Percentiles rank a stretch among this genome's conserved stretches.
Evolutionary conservation across 257 asterid genomes (phyloP).

Genomic region (Solanum neorickii): DNA sequence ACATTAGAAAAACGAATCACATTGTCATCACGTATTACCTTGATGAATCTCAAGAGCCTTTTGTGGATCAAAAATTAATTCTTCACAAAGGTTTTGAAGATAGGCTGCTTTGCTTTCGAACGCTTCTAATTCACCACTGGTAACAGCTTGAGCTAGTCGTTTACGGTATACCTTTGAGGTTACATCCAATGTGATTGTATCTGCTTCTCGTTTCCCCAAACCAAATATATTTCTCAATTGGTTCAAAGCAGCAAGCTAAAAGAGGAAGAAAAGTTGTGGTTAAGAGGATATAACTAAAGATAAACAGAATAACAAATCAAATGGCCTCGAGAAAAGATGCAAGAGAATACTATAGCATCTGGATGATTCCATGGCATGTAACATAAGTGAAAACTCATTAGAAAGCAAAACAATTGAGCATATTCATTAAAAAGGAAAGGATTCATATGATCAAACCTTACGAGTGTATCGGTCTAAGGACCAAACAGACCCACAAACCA

Average conservation of each 20-base stretch:
- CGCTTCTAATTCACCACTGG: slow-evolving; percentile 64
- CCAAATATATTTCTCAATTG: slow-evolving; percentile 91
- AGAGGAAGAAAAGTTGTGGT: slow-evolving; percentile 13
- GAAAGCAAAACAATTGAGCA: background rate
- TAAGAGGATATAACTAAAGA: background rate
- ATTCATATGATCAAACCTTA: background rate
- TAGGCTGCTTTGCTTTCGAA: slow-evolving; percentile 90
- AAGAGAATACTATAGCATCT: background rate
- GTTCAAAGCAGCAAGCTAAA: slow-evolving; percentile 69
- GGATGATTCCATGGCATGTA: background rate
- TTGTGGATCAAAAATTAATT: slow-evolving; percentile 79
- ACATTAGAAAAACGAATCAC: background rate
- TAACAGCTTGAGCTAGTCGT: slow-evolving; percentile 85
- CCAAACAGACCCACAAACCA: background rate
- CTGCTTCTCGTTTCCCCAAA: slow-evolving; percentile 85
- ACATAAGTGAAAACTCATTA: background rate
- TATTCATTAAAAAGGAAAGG: background rate
- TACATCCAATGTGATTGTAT: slow-evolving; percentile 60
- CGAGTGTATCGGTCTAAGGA: background rate
- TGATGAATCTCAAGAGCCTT: slow-evolving; percentile 85
- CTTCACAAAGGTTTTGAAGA: slow-evolving; percentile 93
- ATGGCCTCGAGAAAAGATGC: background rate
- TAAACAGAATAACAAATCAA: background rate
- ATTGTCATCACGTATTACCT: slow-evolving; percentile 33
- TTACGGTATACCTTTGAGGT: slow-evolving; percentile 74